Evolutionary conservation across 2,329 filamentous ascomycete species (phyloP), one percentile per base, ranked within the genome.

Genomic region (Colletotrichum costaricense): DNA sequence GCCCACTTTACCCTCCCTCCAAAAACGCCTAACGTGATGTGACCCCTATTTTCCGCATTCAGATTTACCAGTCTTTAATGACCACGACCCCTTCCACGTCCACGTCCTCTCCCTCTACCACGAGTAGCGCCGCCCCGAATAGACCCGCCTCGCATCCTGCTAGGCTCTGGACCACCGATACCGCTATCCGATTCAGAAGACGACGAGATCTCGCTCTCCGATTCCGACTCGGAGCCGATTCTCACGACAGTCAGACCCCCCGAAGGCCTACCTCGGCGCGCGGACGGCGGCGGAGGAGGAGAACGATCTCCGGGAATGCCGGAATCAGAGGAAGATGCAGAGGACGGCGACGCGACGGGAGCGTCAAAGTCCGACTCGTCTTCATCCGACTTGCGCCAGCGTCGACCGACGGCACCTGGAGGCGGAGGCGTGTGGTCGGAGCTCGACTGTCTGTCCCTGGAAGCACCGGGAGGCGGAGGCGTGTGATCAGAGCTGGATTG

Each of bases 191-290:
- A 71, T 30, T 67, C 74, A 3, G 74, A 74, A 16, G 59, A 58
- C 5, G 67, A 65, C 8, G 63, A 67, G 3, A 69, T 66, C 9
- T 68, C 73, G 42, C 63, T 66, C 14, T 75, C 74, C 5, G 74
- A 76, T 22, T 58, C 66, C 7, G 73, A 75, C 24, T 73, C 65
- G 11, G 66, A 64, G n/a, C 74, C 74, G 5, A 76, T 67, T 12
- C 73, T 62, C 11, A 76, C 74, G 2, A 76, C 22, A 2, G 74
- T 76, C 2, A 63, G 73, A 1, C 69, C 63, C 12, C n/a, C 24
- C 4, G 71, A 67, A 4, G 60, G 46, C 35, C 57, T 72, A 38
- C 33, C 22, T 24, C 63, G 72, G 52, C 72, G 68, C 26, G 16
- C 58, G 2, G 55, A 49, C 6, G 26, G 69, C 35, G 65, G 64